Evolutionary conservation across 176 grass and related monocot species (phyloP).

Genomic region (Cocos nucifera): DNA sequence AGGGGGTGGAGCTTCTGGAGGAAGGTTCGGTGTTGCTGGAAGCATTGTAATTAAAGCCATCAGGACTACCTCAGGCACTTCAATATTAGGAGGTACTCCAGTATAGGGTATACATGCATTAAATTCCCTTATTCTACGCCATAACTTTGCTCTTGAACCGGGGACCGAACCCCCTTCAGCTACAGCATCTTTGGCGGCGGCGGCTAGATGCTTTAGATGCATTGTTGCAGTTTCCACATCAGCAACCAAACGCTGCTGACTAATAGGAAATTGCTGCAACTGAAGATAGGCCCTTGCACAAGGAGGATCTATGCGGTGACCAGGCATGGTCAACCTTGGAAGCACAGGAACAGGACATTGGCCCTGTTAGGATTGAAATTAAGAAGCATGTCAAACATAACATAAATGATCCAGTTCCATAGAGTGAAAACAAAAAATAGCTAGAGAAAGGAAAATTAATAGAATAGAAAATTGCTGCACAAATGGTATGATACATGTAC

Average conservation of each 20-base stretch:
- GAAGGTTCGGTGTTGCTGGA: conserved; percentile 57
- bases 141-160: conserved; percentile 83
- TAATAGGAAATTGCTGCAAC: conserved; percentile 17
- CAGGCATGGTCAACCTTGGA: conserved; percentile 91
- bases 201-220: conserved; percentile 90
- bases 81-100: conserved; percentile 73
- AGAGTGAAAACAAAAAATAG: conserved; percentile 11
- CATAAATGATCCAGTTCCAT: not conserved
- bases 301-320: conserved; percentile 92
- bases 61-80: conserved; percentile 93
- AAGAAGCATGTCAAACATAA: not conserved
- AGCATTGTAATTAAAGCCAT: conserved; percentile 99
- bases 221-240: conserved; percentile 68
- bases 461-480: no score
- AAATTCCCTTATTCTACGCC: conserved; percentile 98
- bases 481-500: no score
- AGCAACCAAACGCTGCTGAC: conserved; percentile 30
- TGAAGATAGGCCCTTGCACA: conserved; percentile 50
- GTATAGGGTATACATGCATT: conserved; percentile 91
- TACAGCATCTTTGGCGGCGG: conserved; percentile 89
- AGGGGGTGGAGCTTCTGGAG: conserved; percentile 73
- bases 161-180: conserved; percentile 71
- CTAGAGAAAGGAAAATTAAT: conserved; percentile 3
- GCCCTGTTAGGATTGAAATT: conserved; percentile 42
- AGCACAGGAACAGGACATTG: conserved; percentile 81